Evolutionary conservation across 1,284 basidiomycete species (phyloP).

Genomic region (Coniferiporia sulphurascens): DNA sequence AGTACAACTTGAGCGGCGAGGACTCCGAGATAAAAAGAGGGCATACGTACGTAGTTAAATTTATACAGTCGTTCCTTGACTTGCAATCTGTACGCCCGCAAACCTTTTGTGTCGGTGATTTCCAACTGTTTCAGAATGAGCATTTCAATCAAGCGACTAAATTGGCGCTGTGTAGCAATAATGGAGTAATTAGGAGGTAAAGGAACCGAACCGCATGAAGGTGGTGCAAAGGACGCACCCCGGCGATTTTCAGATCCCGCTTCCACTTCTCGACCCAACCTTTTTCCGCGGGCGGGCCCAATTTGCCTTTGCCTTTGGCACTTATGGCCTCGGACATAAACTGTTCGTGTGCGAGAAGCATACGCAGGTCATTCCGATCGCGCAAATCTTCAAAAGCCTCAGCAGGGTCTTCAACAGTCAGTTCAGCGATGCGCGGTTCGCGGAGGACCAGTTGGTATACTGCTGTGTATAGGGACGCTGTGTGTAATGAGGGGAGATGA

Average conservation of each 20-base stretch:
- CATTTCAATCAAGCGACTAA: conserved; percentile 90
- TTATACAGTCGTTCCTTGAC: conserved; percentile 92
- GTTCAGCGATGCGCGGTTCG: conserved; percentile 71
- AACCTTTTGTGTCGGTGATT: conserved; percentile 48
- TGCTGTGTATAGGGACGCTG: conserved; percentile 84
- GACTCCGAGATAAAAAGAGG: not conserved
- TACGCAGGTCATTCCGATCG: conserved; percentile 86
- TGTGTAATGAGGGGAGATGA: not conserved
- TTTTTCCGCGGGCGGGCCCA: conserved; percentile 73
- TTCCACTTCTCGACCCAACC: conserved; percentile 81
- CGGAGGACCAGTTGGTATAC: conserved; percentile 77
- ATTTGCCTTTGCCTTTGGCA: conserved; percentile 46
- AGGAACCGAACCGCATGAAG: conserved; percentile 1
- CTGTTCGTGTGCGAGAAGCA: conserved; percentile 61
- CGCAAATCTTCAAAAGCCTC: conserved; percentile 94
- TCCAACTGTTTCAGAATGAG: conserved; percentile 75
- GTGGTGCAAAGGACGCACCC: conserved; percentile 43
- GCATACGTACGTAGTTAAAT: conserved; percentile 82
- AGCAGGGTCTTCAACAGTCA: conserved; percentile 96
- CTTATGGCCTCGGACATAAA: conserved; percentile 69
- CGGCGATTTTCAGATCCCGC: conserved; percentile 83
- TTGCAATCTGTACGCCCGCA: conserved; percentile 71
- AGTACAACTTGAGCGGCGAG: conserved; percentile 6
- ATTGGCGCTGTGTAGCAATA: conserved; percentile 69
- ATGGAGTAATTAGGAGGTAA: not conserved